Conservation (phyloP, 2,329 filamentous ascomycete species). For the Cryphonectria nitschkei region DNA sequence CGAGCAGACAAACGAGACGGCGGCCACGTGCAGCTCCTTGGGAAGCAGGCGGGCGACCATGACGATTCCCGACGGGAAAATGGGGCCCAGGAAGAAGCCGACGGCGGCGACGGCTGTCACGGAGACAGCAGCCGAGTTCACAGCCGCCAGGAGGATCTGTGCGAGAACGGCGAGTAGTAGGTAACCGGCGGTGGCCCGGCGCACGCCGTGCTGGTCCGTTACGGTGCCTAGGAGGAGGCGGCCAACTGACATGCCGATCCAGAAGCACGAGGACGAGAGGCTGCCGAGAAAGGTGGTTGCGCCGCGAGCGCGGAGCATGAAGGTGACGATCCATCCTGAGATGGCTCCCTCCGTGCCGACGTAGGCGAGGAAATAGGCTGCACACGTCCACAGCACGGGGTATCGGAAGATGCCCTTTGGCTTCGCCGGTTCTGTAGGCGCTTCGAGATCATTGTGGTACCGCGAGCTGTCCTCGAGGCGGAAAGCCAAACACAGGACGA, state of each 20-base stretch:
- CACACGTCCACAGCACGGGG: constrained; percentile 45
- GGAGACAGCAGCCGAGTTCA: constrained; percentile 33
- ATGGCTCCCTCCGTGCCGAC: constrained; percentile 49
- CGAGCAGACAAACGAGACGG: constrained; percentile 48
- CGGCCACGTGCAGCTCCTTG: constrained; percentile 44
- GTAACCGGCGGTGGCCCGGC: constrained; percentile 35
- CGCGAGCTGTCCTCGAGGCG: constrained; percentile 39
- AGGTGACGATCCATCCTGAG: constrained; percentile 51
- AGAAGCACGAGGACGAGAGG: constrained; percentile 48
- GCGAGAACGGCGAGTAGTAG: constrained; percentile 31
- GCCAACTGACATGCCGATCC: constrained; percentile 48
- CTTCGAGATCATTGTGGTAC: constrained; percentile 35
- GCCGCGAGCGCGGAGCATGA: constrained; percentile 46
- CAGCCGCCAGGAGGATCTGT: constrained; percentile 31
- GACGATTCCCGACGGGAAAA: constrained; percentile 47
- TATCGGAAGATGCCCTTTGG: constrained; percentile 37
- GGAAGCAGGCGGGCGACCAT: constrained; percentile 43
- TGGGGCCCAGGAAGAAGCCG: constrained; percentile 46
- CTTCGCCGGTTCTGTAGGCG: background rate
- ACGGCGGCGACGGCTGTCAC: constrained; percentile 38
- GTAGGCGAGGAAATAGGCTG: constrained; percentile 47
- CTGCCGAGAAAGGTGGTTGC: constrained; percentile 42
- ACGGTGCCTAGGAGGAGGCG: constrained; percentile 39
- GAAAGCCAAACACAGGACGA: constrained; percentile 41
- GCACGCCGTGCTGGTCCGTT: constrained; percentile 38